phyloP scores from a whole-genome alignment of 441 rosid genomes.

The Erodium texanum region DNA sequence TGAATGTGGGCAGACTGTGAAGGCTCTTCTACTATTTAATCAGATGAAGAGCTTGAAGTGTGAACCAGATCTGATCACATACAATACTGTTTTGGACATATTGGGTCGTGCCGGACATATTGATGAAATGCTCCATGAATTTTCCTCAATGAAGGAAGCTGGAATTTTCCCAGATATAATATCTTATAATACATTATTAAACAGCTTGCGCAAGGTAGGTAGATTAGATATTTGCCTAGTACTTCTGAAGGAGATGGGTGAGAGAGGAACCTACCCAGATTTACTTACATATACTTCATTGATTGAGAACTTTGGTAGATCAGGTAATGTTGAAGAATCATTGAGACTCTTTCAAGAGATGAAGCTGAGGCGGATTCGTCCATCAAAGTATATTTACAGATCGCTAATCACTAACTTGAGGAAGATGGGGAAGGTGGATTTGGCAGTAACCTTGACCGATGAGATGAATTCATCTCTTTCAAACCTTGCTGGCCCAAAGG shows the following conservation, averaged over 20 bases:
- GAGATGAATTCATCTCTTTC: conserved; percentile 49
- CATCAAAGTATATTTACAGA: conserved; percentile 55
- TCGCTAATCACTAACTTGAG: conserved; percentile 47
- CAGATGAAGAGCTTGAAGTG: conserved; percentile 36
- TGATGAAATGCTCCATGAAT: conserved; percentile 46
- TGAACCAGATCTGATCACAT: conserved; percentile 60
- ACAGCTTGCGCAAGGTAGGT: conserved; percentile 59
- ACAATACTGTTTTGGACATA: conserved; percentile 57
- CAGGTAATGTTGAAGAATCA: conserved; percentile 50
- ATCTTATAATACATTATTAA: conserved; percentile 62
- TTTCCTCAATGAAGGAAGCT: conserved; percentile 56
- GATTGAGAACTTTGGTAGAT: conserved; percentile 62
- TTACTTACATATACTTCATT: conserved; percentile 71
- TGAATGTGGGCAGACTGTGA: conserved; percentile 55
- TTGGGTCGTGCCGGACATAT: conserved; percentile 51
- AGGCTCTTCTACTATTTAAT: conserved; percentile 50
- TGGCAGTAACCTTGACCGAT: conserved; percentile 38
- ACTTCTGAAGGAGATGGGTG: conserved; percentile 48
- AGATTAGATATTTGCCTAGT: conserved; percentile 51
- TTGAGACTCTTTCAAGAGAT: conserved; percentile 61
- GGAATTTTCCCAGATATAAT: conserved; percentile 44
- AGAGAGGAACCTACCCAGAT: conserved; percentile 50
- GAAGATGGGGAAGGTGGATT: conserved; percentile 52
- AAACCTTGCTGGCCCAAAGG: conserved; percentile 50
- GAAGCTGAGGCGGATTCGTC: conserved; percentile 50